These are phyloP conservation scores for Eucalyptus caleyi DNA, from an alignment of 345 rosid genomes.

Conservation along the genomic window DNA sequence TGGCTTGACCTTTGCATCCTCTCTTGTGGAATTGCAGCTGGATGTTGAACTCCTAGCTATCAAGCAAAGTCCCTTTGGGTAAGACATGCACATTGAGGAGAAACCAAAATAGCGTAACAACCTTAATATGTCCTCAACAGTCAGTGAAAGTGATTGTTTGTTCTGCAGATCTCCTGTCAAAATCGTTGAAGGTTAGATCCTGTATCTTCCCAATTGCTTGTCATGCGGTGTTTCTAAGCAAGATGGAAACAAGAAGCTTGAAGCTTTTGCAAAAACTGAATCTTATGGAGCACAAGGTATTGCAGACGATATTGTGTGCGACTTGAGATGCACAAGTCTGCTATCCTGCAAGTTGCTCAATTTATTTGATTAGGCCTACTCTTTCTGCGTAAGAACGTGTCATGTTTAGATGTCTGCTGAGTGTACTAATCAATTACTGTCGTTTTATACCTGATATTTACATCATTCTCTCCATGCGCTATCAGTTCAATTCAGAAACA, in stretches of 20 bases:
- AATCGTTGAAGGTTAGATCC: conserved; percentile 57
- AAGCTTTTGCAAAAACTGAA: not conserved
- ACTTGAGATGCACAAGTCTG: not conserved
- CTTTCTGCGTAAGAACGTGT: not conserved
- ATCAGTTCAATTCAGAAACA: not conserved
- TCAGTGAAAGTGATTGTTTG: not conserved
- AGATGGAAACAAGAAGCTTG: not conserved
- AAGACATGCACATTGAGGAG: not conserved
- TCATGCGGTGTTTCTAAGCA: not conserved
- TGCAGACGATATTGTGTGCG: not conserved
- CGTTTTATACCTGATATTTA: not conserved
- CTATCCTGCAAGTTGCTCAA: not conserved
- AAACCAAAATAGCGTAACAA: not conserved
- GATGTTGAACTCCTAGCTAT: conserved; percentile 80
- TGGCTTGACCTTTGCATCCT: not conserved
- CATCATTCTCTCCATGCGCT: not conserved
- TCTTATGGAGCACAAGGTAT: not conserved
- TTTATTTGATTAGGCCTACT: not conserved
- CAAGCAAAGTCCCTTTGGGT: conserved; percentile 94
- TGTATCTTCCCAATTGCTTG: not conserved
- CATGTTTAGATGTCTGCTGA: not conserved
- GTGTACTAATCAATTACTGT: not conserved
- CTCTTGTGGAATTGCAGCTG: conserved; percentile 25
- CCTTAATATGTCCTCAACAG: not conserved
- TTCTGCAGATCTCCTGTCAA: conserved; percentile 70